phyloP scores from a whole-genome alignment of 805 yeast species.

The Hanseniaspora lindneri region DNA sequence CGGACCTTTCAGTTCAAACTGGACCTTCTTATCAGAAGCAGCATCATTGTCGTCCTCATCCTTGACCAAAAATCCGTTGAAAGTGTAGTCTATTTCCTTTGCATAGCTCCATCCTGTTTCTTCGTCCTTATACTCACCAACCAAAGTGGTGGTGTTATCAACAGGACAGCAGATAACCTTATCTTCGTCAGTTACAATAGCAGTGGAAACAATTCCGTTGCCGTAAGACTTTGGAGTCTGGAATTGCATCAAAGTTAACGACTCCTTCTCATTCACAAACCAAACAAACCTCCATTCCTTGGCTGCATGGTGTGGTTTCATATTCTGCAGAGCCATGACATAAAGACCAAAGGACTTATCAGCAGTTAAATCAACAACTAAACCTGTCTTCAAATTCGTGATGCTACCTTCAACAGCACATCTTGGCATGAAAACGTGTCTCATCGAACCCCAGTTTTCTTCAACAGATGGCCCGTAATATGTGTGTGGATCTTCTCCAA shows the following conservation, averaged over 20 bases:
- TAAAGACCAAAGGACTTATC: conserved; percentile 40
- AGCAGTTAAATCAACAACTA: conserved; percentile 21
- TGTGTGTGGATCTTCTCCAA: conserved; percentile 79
- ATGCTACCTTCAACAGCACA: conserved; percentile 58
- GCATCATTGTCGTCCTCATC: conserved; percentile 31
- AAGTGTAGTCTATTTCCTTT: conserved; percentile 43
- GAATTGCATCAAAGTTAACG: conserved; percentile 87
- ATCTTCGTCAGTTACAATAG: conserved; percentile 54
- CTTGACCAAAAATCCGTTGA: conserved; percentile 36
- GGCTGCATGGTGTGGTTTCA: conserved; percentile 99
- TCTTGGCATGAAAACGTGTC: conserved; percentile 95
- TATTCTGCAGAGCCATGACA: conserved; percentile 94
- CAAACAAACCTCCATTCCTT: conserved; percentile 89
- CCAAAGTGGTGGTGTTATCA: conserved; percentile 53
- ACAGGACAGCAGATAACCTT: conserved; percentile 55
- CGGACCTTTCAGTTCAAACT: conserved; percentile 47
- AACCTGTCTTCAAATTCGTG: conserved; percentile 30
- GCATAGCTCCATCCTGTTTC: conserved; percentile 90
- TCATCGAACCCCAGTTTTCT: conserved; percentile 95
- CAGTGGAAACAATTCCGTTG: conserved; percentile 65
- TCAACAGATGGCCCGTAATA: conserved; percentile 71
- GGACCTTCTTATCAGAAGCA: conserved; percentile 27
- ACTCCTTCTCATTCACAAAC: conserved; percentile 62
- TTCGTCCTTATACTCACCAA: conserved; percentile 47
- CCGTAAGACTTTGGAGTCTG: conserved; percentile 88